phyloP scores from a whole-genome alignment of 495 filamentous ascomycete species.

The Talaromyces thailandensis region DNA sequence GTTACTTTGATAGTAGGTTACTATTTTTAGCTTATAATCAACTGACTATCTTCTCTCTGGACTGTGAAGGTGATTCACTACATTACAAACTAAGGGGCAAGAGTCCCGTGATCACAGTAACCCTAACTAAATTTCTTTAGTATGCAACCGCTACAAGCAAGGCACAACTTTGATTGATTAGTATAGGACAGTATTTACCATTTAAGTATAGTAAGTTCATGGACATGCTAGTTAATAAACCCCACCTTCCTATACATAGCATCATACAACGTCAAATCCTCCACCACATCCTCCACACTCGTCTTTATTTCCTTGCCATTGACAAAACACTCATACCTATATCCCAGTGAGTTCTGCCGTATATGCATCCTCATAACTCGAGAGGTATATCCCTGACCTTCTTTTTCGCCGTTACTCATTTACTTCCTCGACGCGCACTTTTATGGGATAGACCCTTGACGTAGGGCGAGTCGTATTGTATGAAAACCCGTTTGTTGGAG shows the following conservation, averaged over 20 bases:
- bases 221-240: background rate
- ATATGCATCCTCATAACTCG: conserved; percentile 45
- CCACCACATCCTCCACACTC: conserved; percentile 34
- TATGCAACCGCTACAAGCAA: no score
- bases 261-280: conserved; percentile 34
- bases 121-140: background rate
- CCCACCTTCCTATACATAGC: conserved; percentile 3
- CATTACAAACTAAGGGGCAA: background rate
- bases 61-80: background rate
- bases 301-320: conserved; percentile 38
- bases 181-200: no score
- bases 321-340: conserved; percentile 33
- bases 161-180: no score
- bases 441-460: conserved; percentile 37
- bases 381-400: conserved; percentile 25
- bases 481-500: conserved; percentile 30
- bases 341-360: conserved; percentile 39
- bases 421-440: conserved; percentile 38
- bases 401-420: conserved; percentile 24
- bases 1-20: background rate
- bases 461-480: conserved; percentile 46
- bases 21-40: background rate
- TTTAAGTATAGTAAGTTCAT: background rate
- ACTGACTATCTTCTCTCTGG: background rate
- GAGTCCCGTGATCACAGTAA: background rate